Percentiles rank a stretch among this genome's conserved stretches.
Evolutionary conservation across 163 green algal species (phyloP).

Genomic region (Chlorella variabilis): DNA sequence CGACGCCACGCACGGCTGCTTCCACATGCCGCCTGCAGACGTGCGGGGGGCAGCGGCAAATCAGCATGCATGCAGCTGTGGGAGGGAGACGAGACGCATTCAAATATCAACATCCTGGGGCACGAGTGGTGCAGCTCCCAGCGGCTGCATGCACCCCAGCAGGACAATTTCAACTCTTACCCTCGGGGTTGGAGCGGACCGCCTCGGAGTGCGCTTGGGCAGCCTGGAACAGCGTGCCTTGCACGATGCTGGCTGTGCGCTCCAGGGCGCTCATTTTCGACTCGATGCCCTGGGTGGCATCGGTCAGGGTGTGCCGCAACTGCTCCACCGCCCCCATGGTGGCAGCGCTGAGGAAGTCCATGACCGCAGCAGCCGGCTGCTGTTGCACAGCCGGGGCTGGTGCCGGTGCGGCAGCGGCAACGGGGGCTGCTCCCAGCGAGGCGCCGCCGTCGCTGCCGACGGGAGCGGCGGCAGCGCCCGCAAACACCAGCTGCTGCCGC

Average conservation of each 20-base stretch:
- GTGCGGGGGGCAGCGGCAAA: neutral
- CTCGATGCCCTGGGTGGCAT: conserved; percentile 24
- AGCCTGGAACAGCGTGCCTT: conserved; percentile 23
- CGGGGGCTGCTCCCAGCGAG: too few species aligned
- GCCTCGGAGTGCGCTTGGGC: conserved; percentile 17
- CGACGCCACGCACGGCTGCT: conserved; percentile 11
- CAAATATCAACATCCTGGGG: too few species aligned
- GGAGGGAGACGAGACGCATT: too few species aligned
- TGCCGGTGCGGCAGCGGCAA: neutral
- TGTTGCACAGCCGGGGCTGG: neutral
- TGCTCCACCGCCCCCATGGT: conserved; percentile 36
- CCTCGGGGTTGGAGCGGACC: conserved; percentile 27
- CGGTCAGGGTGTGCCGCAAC: conserved; percentile 41
- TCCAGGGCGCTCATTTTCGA: conserved; percentile 30
- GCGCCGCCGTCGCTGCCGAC: neutral
- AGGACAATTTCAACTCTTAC: too few species aligned
- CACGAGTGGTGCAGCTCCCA: too few species aligned
- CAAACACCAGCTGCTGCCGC: conserved; percentile 12
- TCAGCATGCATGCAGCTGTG: too few species aligned
- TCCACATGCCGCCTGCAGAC: conserved; percentile 26
- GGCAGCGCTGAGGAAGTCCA: conserved; percentile 19
- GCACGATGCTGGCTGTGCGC: conserved; percentile 14
- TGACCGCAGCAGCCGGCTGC: neutral
- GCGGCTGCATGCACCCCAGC: too few species aligned
- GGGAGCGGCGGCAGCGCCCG: neutral